Percentiles rank a stretch among this genome's conserved stretches.
phyloP scores from a whole-genome alignment of 306 rosid species.

The Prunus kanzakura region DNA sequence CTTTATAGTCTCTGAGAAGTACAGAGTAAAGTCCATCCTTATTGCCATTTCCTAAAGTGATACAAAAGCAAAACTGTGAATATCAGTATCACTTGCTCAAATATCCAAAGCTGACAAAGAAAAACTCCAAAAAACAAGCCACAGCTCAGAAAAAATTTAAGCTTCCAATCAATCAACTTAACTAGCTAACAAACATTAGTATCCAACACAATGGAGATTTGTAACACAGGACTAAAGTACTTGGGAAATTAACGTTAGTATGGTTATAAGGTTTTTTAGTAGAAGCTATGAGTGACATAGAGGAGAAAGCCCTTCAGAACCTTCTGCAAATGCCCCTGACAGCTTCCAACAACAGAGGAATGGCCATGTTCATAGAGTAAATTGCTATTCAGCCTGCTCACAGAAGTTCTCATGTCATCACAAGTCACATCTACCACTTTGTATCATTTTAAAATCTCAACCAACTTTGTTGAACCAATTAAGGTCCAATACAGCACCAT shows the following conservation, averaged over 20 bases:
- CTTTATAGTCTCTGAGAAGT: slow-evolving; percentile 85
- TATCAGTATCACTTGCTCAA: background rate
- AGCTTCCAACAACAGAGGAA: too few relatives aligned
- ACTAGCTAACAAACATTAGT: background rate
- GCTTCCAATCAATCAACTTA: background rate
- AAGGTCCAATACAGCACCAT: too few relatives aligned
- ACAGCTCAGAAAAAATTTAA: too few relatives aligned
- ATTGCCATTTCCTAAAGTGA: slow-evolving; percentile 77
- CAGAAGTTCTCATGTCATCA: too few relatives aligned
- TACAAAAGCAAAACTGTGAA: background rate
- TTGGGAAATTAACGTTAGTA: background rate
- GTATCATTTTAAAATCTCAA: too few relatives aligned
- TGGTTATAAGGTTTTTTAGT: background rate
- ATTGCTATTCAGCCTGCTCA: too few relatives aligned
- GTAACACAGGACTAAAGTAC: background rate
- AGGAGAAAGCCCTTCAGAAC: too few relatives aligned
- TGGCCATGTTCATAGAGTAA: too few relatives aligned
- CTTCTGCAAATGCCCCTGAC: too few relatives aligned
- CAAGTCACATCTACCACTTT: too few relatives aligned
- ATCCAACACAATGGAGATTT: background rate
- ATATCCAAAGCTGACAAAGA: background rate
- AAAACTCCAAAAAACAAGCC: background rate
- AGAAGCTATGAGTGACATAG: background rate
- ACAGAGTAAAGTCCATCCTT: slow-evolving; percentile 93
- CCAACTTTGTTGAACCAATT: too few relatives aligned